A percentile compares a stretch with the other conserved stretches of the same genome.
Conservation (phyloP, 75 land plant species). For the Sequoiadendron giganteum region DNA sequence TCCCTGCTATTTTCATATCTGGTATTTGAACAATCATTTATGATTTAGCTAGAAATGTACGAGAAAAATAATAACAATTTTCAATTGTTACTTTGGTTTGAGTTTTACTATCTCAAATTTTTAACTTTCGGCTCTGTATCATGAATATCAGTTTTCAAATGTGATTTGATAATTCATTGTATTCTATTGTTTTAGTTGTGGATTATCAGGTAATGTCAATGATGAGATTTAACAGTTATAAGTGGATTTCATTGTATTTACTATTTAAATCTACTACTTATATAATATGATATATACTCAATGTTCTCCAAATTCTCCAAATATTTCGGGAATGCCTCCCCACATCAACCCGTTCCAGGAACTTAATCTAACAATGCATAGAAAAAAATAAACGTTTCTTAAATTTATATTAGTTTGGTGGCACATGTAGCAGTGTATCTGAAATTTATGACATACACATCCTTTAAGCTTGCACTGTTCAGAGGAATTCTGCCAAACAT, state of each 20-base stretch:
- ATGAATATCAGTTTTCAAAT: no score
- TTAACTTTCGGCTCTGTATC: background rate
- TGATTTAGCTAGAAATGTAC: background rate
- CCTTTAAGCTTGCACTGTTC: background rate
- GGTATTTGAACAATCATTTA: background rate
- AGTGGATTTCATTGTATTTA: background rate
- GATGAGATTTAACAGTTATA: background rate
- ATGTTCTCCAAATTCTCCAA: background rate
- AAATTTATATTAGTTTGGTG: background rate
- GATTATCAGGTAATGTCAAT: background rate
- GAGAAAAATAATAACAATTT: no score
- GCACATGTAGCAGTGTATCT: background rate
- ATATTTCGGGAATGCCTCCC: background rate
- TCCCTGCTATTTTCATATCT: background rate
- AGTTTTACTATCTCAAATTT: background rate
- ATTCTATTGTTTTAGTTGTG: background rate
- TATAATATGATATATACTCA: no score
- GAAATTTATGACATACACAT: background rate
- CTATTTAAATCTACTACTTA: background rate
- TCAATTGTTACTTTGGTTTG: background rate
- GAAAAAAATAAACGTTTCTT: background rate
- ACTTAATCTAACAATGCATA: background rate
- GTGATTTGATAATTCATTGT: background rate
- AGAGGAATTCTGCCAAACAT: background rate
- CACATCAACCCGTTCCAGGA: background rate